Base-by-base conservation (phyloP, 2,329 filamentous ascomycete species). In the Pyricularia grisea region DNA sequence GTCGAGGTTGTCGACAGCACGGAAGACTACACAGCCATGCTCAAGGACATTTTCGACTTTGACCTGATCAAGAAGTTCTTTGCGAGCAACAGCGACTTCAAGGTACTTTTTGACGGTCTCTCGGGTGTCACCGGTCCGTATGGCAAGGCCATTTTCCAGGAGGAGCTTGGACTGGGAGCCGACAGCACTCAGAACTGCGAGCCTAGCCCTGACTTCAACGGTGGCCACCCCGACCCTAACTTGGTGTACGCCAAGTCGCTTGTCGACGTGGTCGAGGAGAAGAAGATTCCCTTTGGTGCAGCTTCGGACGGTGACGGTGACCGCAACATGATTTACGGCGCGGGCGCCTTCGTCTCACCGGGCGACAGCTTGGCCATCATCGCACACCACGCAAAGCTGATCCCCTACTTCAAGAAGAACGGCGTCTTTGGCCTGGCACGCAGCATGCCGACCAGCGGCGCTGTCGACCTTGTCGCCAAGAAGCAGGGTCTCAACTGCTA, bases 311-410 rank as follows among this genome's bases (percentile, higher is more conserved):
- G 95, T 74, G 95, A 99, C 76, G 95, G 95, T 76, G 95, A 99
- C 84, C 92, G 95, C 75, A 99, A 99, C 88, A 99, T 99, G 95
- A 99, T 99, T 78, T 99, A 99, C 82, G 95, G 95, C 72, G 94
- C 94, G 73, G 94, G 96, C 76, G 89, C 91, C 64, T 99, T 99
- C 77, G 95, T 99, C 71, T 98, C 94, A 9, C 95, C 95, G 9
- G 95, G 95, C 77, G 95, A 99, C 84, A 97, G 93, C 76, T 85
- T 99, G 76, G 95, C 95, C 77, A 99, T 99, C 79, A 99, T 99
- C 77, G 93, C 95, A 66, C 95, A 99, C 84, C 91, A 99, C 79
- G 93, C 95, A 74, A 88, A 97, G 75, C 88, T 97, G 71, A 99
- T 99, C 76, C 95, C 95, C 70, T 99, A 97, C 84, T 99, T 99